Evolutionary conservation across 2,329 filamentous ascomycete species (phyloP), one percentile per base, ranked within the genome.

Genomic region (Ophiostoma ips): DNA sequence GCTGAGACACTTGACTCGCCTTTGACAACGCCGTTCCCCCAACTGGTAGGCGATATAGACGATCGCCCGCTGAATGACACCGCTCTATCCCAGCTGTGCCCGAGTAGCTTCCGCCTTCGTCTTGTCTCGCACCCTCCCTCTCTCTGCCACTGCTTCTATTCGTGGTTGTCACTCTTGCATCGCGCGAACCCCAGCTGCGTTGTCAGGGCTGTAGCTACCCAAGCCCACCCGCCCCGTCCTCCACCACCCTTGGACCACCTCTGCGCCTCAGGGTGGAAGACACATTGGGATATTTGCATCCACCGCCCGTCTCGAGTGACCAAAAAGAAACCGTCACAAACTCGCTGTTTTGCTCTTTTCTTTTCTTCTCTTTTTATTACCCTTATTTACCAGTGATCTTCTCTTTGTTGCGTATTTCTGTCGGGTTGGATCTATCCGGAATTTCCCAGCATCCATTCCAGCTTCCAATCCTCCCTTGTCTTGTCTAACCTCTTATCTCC

Each of bases 1-100:
- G 41, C 41, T 52, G 48, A 54, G 50, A 54, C 52, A 55, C n/a
- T 36, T 48, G 46, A 40, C 48, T 53, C 46, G 38, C 24, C 15
- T 50, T 48, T 50, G 48, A 53, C 37, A 44, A 44, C 47, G 50
- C 50, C 50, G 30, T 33, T n/a, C 21, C 34, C 38, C 40, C 40
- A 40, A 19, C 46, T 38, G 50, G 33, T 37, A 24, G 50, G 15
- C 36, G 18, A 18, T 24, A 28, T 28, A 43, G 16, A 46, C 18
- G 31, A 30, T 24, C 37, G 24, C 30, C 40, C 24, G 40, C 21
- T 15, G 30, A n/a, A n/a, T n/a, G n/a, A n/a, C n/a, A n/a, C n/a
- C n/a, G n/a, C 21, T 28, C 24, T 15, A n/a, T n/a, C n/a, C 24
- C 19, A 30, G 24, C 40, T 24, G 40, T 30, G 24, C 28, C 38